Evolutionary conservation across 225 moss, liverwort and hornwort species (phyloP).

Genomic region (Ulota crispa): DNA sequence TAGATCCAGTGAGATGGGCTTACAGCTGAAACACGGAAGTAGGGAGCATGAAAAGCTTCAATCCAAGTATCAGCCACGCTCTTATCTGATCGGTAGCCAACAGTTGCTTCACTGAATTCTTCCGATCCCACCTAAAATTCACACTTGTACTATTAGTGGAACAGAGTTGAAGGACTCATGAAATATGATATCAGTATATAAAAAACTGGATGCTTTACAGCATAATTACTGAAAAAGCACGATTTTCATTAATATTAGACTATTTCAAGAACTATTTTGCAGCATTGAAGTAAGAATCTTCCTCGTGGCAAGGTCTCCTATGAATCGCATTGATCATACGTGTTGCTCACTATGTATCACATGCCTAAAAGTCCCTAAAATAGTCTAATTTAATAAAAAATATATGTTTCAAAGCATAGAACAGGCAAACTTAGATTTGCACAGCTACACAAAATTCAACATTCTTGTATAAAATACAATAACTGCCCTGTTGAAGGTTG

Average conservation of each 20-base stretch:
- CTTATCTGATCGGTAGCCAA: conserved; percentile 63
- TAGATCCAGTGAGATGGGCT: conserved; percentile 22
- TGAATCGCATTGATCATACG: neutral
- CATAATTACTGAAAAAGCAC: neutral
- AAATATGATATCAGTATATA: neutral
- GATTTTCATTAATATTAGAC: neutral
- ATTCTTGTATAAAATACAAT: neutral
- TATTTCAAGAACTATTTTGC: neutral
- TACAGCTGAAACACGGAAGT: conserved; percentile 68
- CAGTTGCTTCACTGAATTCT: conserved; percentile 73
- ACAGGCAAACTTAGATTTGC: neutral
- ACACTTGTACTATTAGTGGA: neutral
- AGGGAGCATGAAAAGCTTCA: conserved; percentile 58
- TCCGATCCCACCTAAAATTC: conserved; percentile 52
- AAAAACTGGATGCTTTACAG: neutral
- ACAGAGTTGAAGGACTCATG: neutral
- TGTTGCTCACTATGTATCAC: neutral
- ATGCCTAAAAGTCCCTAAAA: neutral
- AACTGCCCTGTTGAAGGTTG: neutral
- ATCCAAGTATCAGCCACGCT: conserved; percentile 61
- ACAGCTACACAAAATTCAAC: neutral
- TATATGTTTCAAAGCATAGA: neutral
- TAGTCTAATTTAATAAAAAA: neutral
- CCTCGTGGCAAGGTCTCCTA: neutral
- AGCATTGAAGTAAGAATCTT: neutral